phyloP scores from a whole-genome alignment of 352 stramenopile species.

The Globisporangium middletonii region DNA sequence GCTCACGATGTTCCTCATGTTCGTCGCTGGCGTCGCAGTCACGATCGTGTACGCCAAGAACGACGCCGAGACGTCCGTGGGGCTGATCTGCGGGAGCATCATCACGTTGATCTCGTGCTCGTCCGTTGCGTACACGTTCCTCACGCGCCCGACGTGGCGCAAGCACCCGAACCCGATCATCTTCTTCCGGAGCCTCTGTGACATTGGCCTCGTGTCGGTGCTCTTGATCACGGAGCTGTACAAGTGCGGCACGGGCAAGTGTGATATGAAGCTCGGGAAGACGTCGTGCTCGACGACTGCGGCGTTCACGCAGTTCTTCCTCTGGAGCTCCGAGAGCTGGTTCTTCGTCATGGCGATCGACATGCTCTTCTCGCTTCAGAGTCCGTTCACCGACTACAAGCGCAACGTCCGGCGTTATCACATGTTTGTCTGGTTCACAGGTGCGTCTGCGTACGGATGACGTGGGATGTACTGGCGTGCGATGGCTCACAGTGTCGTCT shows the following conservation, averaged over 20 bases:
- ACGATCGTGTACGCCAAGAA: conserved; percentile 66
- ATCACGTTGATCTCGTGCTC: conserved; percentile 74
- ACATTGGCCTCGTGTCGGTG: conserved; percentile 75
- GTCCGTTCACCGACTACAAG: conserved; percentile 87
- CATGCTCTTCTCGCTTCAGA: conserved; percentile 80
- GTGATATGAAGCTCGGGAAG: conserved; percentile 25
- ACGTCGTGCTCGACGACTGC: conserved; percentile 58
- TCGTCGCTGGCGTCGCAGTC: conserved; percentile 43
- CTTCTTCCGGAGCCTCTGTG: conserved; percentile 80
- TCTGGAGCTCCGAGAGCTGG: conserved; percentile 86
- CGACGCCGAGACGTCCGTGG: conserved; percentile 45
- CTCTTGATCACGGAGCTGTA: conserved; percentile 76
- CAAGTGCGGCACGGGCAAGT: conserved; percentile 55
- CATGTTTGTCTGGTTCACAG: conserved; percentile 74
- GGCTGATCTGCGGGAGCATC: conserved; percentile 63
- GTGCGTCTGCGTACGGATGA: conserved; percentile 17
- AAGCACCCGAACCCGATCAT: conserved; percentile 88
- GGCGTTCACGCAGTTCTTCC: conserved; percentile 79
- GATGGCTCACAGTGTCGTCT: conserved; percentile 1
- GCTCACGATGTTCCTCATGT: conserved; percentile 65
- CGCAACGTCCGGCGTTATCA: conserved; percentile 80
- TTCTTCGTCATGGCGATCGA: conserved; percentile 89
- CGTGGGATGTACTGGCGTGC: not conserved
- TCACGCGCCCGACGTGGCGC: conserved; percentile 67
- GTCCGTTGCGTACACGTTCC: conserved; percentile 75